phyloP scores from a whole-genome alignment of 1,284 basidiomycete genomes.

The Apiotrichum brassicae region DNA sequence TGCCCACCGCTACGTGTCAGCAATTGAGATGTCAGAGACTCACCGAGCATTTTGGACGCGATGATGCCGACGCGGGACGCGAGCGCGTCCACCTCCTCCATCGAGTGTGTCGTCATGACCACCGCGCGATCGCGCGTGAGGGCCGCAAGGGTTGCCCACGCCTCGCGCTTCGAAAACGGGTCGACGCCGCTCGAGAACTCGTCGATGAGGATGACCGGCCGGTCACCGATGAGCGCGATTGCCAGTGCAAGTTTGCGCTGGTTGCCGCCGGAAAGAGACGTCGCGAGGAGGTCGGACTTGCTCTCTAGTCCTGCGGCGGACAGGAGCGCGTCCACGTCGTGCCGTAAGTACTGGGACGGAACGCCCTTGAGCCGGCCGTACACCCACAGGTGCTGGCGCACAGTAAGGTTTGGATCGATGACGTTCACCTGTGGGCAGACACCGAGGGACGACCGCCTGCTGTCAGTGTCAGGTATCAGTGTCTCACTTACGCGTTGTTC shows the following conservation, averaged over 20 bases:
- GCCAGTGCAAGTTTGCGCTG: constrained; percentile 70
- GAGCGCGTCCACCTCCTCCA: constrained; percentile 74
- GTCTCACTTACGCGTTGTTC: constrained; percentile 54
- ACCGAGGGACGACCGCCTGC: constrained; percentile 50
- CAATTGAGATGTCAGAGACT: constrained; percentile 17
- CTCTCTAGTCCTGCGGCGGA: constrained; percentile 55
- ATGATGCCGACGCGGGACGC: constrained; percentile 67
- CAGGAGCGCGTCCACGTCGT: constrained; percentile 58
- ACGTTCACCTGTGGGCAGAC: constrained; percentile 79
- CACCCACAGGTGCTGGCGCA: constrained; percentile 61
- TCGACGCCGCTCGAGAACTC: constrained; percentile 78
- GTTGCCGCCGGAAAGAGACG: constrained; percentile 69
- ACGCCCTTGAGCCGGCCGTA: constrained; percentile 56
- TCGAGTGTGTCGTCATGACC: constrained; percentile 57
- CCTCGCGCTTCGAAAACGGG: constrained; percentile 72
- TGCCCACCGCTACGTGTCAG: constrained; percentile 51
- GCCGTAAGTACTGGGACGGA: constrained; percentile 50
- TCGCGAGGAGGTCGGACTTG: constrained; percentile 65
- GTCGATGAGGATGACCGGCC: constrained; percentile 69
- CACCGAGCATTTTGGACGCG: constrained; percentile 61
- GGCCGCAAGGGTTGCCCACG: constrained; percentile 68
- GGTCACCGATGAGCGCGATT: constrained; percentile 73
- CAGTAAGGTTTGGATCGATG: constrained; percentile 62
- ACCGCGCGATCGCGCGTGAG: constrained; percentile 41
- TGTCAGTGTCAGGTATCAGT: neutral